Evolutionary conservation across 2,329 filamentous ascomycete species (phyloP).

Genomic region (Talaromyces funiculosus): DNA sequence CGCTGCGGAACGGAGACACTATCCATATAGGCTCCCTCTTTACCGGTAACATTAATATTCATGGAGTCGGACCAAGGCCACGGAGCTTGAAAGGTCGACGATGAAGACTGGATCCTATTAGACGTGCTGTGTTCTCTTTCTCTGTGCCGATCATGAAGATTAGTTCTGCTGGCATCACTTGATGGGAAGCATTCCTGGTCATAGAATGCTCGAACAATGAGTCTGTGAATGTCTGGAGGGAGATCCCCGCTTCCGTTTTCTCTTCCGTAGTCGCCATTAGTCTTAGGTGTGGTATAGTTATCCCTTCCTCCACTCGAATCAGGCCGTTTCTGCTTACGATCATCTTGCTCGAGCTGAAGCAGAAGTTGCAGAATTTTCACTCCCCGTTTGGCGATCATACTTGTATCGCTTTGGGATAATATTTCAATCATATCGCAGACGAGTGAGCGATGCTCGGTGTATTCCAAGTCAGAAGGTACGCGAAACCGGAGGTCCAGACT

Average conservation of each 20-base stretch:
- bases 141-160: background rate
- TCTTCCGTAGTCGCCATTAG: background rate
- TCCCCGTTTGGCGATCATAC: slow-evolving; percentile 24
- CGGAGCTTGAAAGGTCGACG: too few species aligned
- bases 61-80: too few species aligned
- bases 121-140: background rate
- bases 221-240: background rate
- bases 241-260: background rate
- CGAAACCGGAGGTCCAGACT: slow-evolving; percentile 36
- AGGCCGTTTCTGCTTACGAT: background rate
- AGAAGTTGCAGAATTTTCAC: slow-evolving; percentile 11
- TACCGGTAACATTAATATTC: too few species aligned
- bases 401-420: slow-evolving; percentile 18
- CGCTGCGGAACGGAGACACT: too few species aligned
- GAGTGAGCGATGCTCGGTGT: slow-evolving; percentile 18
- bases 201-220: background rate
- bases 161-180: too few species aligned
- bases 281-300: background rate
- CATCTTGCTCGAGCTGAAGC: slow-evolving; percentile 1
- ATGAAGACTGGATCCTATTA: too few species aligned
- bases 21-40: too few species aligned
- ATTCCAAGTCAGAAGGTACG: slow-evolving; percentile 17
- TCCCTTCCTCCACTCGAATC: background rate
- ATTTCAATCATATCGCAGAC: slow-evolving; percentile 20
- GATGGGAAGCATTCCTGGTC: background rate